These are phyloP conservation scores for Candida nanaspora DNA, from an alignment of 805 yeast genomes.

Conservation along the genomic window DNA sequence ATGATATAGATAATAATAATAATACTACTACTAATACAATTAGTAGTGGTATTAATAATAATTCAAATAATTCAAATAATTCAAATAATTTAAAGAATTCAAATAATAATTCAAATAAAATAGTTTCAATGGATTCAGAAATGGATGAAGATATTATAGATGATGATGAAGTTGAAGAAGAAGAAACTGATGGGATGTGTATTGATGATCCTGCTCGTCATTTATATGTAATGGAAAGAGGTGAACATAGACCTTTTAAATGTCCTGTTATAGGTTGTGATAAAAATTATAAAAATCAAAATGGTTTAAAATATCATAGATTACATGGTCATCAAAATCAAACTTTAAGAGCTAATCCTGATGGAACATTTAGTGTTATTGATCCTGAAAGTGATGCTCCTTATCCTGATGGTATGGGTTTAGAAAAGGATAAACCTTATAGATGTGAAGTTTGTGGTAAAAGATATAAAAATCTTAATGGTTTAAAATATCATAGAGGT, in stretches of 20 bases:
- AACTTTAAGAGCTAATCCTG: slow-evolving; percentile 81
- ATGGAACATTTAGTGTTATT: slow-evolving; percentile 86
- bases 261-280: slow-evolving; percentile 99
- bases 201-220: slow-evolving; percentile 97
- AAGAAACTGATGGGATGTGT: slow-evolving; percentile 50
- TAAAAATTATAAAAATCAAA: slow-evolving; percentile 94
- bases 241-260: slow-evolving; percentile 89
- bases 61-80: not conserved
- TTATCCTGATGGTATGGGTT: slow-evolving; percentile 85
- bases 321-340: slow-evolving; percentile 97
- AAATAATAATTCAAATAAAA: slow-evolving; percentile 12
- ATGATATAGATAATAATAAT: not conserved
- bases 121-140: slow-evolving; percentile 20
- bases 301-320: slow-evolving; percentile 93
- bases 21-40: too few species aligned
- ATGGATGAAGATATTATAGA: slow-evolving; percentile 26
- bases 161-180: slow-evolving; percentile 26
- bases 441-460: slow-evolving; percentile 98
- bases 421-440: slow-evolving; percentile 97
- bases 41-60: too few species aligned
- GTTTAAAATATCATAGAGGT: slow-evolving; percentile 94
- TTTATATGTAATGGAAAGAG: slow-evolving; percentile 83
- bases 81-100: slow-evolving; percentile 2
- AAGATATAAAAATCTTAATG: slow-evolving; percentile 91
- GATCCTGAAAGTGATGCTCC: slow-evolving; percentile 89